These are phyloP conservation scores for Brassica rapa DNA, from an alignment of 345 rosid species.

Conservation along the genomic window DNA sequence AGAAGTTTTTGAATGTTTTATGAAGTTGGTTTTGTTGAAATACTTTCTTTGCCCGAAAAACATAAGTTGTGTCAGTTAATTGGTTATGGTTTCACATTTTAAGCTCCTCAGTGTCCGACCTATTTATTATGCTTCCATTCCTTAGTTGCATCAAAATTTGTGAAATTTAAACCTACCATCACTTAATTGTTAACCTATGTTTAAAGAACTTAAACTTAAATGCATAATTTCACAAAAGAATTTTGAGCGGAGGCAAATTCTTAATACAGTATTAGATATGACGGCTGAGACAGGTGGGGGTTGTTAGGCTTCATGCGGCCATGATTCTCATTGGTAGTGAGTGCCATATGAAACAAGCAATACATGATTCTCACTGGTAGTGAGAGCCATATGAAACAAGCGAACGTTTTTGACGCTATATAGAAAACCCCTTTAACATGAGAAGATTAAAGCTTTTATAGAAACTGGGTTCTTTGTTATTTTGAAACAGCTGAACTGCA, in stretches of 20 bases:
- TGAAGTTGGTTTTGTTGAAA: constrained; percentile 24
- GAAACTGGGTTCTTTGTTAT: background rate
- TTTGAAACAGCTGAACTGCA: background rate
- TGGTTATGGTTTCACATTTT: constrained; percentile 20
- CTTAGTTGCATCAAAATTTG: background rate
- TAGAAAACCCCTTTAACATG: background rate
- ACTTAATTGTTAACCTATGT: too few relatives aligned
- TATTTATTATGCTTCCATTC: background rate
- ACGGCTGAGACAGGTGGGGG: too few relatives aligned
- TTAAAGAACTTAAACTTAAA: too few relatives aligned
- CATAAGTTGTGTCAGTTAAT: constrained; percentile 30
- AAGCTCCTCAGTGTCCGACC: background rate
- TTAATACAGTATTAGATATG: too few relatives aligned
- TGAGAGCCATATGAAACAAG: background rate
- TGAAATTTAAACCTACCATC: background rate
- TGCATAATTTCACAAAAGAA: too few relatives aligned
- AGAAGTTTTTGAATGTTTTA: constrained; percentile 37
- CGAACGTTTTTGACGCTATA: background rate
- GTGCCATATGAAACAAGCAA: too few relatives aligned
- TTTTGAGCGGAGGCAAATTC: too few relatives aligned
- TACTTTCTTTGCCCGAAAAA: constrained; percentile 22
- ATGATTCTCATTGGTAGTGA: background rate
- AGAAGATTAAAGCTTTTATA: background rate
- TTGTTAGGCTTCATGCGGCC: background rate
- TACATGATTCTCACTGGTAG: background rate